These are phyloP conservation scores for Letharia columbiana DNA, from an alignment of 495 filamentous ascomycete genomes.

Conservation along the genomic window DNA sequence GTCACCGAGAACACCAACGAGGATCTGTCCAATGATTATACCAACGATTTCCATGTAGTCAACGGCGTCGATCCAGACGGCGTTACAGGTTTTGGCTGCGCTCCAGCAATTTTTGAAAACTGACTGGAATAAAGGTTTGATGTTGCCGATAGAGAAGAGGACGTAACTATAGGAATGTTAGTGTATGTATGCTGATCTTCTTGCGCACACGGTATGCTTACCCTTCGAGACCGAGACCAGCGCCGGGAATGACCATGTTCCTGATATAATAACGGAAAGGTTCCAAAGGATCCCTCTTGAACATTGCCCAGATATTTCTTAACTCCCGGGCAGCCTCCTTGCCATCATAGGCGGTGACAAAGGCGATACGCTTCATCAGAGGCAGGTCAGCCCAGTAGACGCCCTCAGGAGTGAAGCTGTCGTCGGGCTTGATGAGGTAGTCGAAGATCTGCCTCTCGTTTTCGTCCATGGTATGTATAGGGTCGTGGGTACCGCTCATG, in stretches of 20 bases:
- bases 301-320: slow-evolving; percentile 59
- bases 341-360: slow-evolving; percentile 61
- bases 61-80: slow-evolving; percentile 66
- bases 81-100: slow-evolving; percentile 51
- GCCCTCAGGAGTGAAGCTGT: slow-evolving; percentile 71
- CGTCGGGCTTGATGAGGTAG: slow-evolving; percentile 67
- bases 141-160: slow-evolving; percentile 87
- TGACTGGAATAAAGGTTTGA: slow-evolving; percentile 63
- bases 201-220: slow-evolving; percentile 24
- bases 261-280: slow-evolving; percentile 74
- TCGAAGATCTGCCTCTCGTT: slow-evolving; percentile 66
- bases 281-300: slow-evolving; percentile 69
- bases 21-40: slow-evolving; percentile 79
- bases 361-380: slow-evolving; percentile 53
- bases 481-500: slow-evolving; percentile 43
- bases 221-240: slow-evolving; percentile 81
- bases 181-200: not conserved
- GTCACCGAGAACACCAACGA: slow-evolving; percentile 57
- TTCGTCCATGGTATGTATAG: slow-evolving; percentile 46
- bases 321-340: slow-evolving; percentile 58
- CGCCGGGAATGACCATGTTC: slow-evolving; percentile 65
- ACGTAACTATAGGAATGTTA: not conserved
- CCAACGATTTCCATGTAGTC: slow-evolving; percentile 80
- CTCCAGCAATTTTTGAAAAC: slow-evolving; percentile 70
- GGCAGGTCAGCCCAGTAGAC: slow-evolving; percentile 84